Base-by-base conservation (phyloP, 2,329 filamentous ascomycete genomes). In the Aspergillus sp. region DNA sequence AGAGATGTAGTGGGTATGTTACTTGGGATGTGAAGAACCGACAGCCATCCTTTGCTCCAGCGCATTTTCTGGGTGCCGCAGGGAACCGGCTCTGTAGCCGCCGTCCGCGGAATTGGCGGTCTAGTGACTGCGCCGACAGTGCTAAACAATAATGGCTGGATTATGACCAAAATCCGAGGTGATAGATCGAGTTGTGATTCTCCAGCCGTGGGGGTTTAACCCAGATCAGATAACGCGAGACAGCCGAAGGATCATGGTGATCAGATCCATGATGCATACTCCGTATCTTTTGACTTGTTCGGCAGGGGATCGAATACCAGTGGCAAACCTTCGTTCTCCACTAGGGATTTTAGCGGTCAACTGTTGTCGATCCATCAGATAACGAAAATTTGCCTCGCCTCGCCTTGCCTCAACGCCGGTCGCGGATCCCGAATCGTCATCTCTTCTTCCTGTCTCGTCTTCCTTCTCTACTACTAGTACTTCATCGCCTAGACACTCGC, bases 351-450 rank as follows among this genome's bases (percentile, higher is more conserved):
- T 19, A 19, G 19, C 19, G 19, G 19, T 19, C 19, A 19, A 19
- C 19, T 19, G 19, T 19, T 19, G 19, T 19, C 19, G 19, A 19
- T 19, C 19, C 19, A 75, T 75, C 72, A 72, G 72, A 74, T 74
- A 74, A 74, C 65, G 62, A 69, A 67, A 63, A 67, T 70, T 66
- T 19, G 19, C 19, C 19, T 19, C 19, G 57, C 64, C 65, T 63
- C 61, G 25, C 25, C 25, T 66, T 7, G 25, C 6, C 25, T 28
- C 25, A 55, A 64, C 65, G 61, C 61, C 63, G 51, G 49, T 53
- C 53, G 51, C 57, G 53, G 58, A 65, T 65, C 64, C 59, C 56
- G 45, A 61, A 50, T 59, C 54, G 45, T 60, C 55, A 57, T 31
- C 54, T 54, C 57, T 25, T 50, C 54, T 62, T 62, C 62, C 58